Base-by-base conservation (phyloP, 768 basidiomycete species). In the Lactifluus piperatus region DNA sequence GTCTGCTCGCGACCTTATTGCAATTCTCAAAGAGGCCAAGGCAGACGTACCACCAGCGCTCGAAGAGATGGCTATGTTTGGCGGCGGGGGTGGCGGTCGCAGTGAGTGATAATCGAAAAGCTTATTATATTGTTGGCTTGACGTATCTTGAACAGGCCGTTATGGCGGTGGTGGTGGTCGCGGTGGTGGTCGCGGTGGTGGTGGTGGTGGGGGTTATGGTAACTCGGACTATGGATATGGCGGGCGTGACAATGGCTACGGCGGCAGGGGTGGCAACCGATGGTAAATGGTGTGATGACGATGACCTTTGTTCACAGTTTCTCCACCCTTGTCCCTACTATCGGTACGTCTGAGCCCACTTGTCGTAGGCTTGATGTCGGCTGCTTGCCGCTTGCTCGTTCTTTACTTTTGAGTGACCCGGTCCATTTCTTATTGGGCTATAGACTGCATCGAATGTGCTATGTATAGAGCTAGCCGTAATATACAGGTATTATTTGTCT, bases 51-150 rank as follows among this genome's bases (percentile, higher is more conserved):
- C 94, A 26, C 82, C 91, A 57, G 91, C 95, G 67, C 77, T 99
- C 0, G 88, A 94, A 71, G 90, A 97, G 74, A 95, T 97, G 94
- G 81, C 80, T 0, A 85, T 85, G 77, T 94, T 84, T 71, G 83
- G 90, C 50, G 86, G 89, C 44, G 86, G 91, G 11, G 88, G 89
- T 24, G 86, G 84, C 52, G 82, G 85, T 60, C 78, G 88, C 71
- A 80, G 86, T 87, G 63, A 49, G 82, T 74, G 11, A 43, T 44
- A 5, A 34, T 22, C 24, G 9, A 30, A 48, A 54, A 52, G 2
- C 6, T 6, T 26, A 39, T 18, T 48, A 20, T 27, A 26, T 37
- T 39, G 16, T 24, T 14, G 16, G 53, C 45, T 69, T 43, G 22
- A 22, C 37, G 16, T 36, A 65, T 48, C 39, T 20, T 43, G 13